These are phyloP conservation scores for Suillus hirtellus DNA, from an alignment of 768 basidiomycete species.

Conservation along the genomic window DNA sequence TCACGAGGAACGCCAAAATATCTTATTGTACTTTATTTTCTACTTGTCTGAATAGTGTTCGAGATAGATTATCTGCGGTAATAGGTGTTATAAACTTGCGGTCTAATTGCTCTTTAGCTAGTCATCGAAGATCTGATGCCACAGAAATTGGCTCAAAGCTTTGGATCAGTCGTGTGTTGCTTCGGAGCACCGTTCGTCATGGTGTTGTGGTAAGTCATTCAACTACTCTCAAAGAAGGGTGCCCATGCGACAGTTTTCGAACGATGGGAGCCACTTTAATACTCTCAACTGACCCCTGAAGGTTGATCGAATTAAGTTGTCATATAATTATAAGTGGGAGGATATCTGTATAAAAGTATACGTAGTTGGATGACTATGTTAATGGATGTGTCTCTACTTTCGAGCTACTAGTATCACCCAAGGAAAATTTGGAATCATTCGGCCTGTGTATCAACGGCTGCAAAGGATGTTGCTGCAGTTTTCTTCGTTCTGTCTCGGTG, in stretches of 20 bases:
- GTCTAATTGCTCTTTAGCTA: constrained; percentile 27
- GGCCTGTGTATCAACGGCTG: not conserved
- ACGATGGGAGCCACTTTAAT: constrained; percentile 47
- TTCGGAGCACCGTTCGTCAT: constrained; percentile 53
- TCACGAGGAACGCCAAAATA: not conserved
- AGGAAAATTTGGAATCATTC: not conserved
- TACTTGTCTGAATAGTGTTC: not conserved
- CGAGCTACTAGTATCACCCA: not conserved
- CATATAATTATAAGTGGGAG: not conserved
- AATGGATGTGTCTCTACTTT: not conserved
- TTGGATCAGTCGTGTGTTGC: constrained; percentile 44
- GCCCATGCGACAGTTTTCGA: constrained; percentile 20
- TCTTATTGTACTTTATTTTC: not conserved
- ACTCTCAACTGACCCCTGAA: constrained; percentile 23
- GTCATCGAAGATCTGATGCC: not conserved
- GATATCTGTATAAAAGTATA: not conserved
- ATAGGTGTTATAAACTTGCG: not conserved
- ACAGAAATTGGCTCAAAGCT: not conserved
- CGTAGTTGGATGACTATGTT: not conserved
- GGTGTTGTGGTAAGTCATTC: constrained; percentile 41
- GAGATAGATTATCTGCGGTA: not conserved
- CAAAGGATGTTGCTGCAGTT: not conserved
- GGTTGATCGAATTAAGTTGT: not conserved
- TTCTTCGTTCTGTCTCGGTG: not conserved
- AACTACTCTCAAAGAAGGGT: not conserved